phyloP scores from a whole-genome alignment of 331 rosid species.

The Ulmus americana region DNA sequence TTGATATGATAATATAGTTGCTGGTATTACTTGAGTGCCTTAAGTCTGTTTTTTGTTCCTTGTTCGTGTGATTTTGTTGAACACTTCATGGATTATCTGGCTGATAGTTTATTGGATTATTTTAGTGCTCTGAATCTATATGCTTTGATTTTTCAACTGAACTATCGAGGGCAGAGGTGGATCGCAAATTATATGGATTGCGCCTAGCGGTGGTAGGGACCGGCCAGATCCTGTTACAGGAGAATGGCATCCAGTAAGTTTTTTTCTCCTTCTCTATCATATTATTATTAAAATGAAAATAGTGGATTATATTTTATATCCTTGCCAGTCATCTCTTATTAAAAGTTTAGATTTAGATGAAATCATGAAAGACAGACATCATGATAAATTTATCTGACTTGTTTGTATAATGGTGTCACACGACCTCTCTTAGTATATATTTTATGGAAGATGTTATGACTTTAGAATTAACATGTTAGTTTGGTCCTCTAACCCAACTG shows the following conservation, averaged over 20 bases:
- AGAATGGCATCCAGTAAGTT: constrained; percentile 84
- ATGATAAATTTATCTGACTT: neutral
- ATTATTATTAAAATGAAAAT: neutral
- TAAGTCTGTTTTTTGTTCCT: neutral
- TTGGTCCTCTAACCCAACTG: neutral
- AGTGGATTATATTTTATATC: no score
- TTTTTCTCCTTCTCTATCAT: constrained; percentile 16
- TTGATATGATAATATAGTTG: neutral
- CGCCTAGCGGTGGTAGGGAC: constrained; percentile 99
- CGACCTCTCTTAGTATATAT: no score
- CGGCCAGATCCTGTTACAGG: constrained; percentile 59
- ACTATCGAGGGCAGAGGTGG: constrained; percentile 57
- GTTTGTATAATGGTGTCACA: neutral
- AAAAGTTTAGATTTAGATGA: no score
- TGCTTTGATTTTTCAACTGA: constrained; percentile 11
- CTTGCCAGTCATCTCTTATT: no score
- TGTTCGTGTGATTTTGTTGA: neutral
- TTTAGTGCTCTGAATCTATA: neutral
- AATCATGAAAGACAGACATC: neutral
- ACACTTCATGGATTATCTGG: neutral
- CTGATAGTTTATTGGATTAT: neutral
- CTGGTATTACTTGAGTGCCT: neutral
- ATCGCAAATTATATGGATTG: constrained; percentile 90
- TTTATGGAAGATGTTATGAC: neutral
- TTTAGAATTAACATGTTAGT: neutral